Base-by-base conservation (phyloP, 2,329 filamentous ascomycete genomes). In the Penicillium sp. region DNA sequence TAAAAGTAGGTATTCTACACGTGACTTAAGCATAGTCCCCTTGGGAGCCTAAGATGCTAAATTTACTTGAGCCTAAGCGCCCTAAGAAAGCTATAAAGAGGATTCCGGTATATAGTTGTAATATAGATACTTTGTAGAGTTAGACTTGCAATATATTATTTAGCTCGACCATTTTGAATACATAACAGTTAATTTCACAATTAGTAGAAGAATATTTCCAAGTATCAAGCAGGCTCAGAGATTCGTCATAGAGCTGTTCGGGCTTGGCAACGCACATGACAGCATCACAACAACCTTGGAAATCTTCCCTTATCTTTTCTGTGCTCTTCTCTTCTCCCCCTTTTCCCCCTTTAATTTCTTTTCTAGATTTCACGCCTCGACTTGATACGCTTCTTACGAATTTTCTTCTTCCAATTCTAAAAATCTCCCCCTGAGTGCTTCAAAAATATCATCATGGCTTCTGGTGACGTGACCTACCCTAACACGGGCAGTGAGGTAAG, bases 401-500 rank as follows among this genome's bases (percentile, higher is more conserved):
- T 43, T 37, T 40, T 50, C 33, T 49, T 43, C 54, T 54, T 44
- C 53, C 14, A 1, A 10, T 42, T 35, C 41, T 38, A 17, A 38
- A 35, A 26, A 16, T 16, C 2, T 12, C 4, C 46, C 28, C 37
- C 30, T 44, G 38, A 50, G 28, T 17, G 37, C 48, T 31, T 17
- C 28, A 38, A 19, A 19, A 50, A 43, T 35, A 35, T 35, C 42
- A 52, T 56, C 50, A 74, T 73, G 70, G 69, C 71, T 57, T 58
- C 66, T 57, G 67, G 67, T 63, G 67, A 72, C 58, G 71, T 75
- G 64, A 71, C 62, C 64, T 75, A 75, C 58, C 73, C 71, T 49
- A 66, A 73, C 59, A 66, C 74, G 58, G 66, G 66, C 61, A 69
- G 75, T 76, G 69, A 75, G 73, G 73, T 75, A 68, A 43, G 59